Conservation (phyloP, 495 filamentous ascomycete genomes). For the Astrocystis sublimbata region DNA sequence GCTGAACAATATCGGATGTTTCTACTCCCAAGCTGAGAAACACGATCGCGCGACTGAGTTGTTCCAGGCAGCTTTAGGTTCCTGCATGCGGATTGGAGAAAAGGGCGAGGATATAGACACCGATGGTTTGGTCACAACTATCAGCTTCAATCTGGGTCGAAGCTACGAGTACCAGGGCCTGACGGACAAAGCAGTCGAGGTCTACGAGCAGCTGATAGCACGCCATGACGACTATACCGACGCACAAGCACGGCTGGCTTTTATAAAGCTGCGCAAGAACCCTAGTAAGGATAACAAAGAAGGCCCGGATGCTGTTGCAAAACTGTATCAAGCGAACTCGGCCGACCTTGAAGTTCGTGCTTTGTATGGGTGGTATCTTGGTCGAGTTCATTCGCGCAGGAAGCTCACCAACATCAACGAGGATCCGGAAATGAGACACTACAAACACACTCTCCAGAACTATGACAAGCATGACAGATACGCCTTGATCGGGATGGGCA, state of each 20-base stretch:
- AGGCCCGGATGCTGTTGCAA: slow-evolving; percentile 77
- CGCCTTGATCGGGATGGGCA: slow-evolving; percentile 93
- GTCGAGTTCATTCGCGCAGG: slow-evolving; percentile 72
- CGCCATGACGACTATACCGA: slow-evolving; percentile 90
- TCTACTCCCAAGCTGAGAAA: slow-evolving; percentile 85
- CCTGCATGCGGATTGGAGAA: slow-evolving; percentile 75
- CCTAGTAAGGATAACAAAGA: slow-evolving; percentile 81
- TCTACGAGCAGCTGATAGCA: slow-evolving; percentile 80
- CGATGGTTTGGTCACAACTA: slow-evolving; percentile 87
- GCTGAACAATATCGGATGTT: slow-evolving; percentile 95
- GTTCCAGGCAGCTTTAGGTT: slow-evolving; percentile 83
- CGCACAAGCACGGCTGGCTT: slow-evolving; percentile 81
- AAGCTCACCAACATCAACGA: slow-evolving; percentile 76
- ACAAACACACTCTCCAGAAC: slow-evolving; percentile 92
- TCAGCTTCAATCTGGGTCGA: slow-evolving; percentile 95
- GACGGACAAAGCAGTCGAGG: slow-evolving; percentile 77
- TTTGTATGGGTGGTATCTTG: slow-evolving; percentile 92
- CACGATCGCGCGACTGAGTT: slow-evolving; percentile 76
- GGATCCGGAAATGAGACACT: slow-evolving; percentile 87
- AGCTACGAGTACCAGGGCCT: slow-evolving; percentile 85
- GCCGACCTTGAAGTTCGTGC: slow-evolving; percentile 87
- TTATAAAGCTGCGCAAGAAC: slow-evolving; percentile 81
- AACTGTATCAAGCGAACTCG: slow-evolving; percentile 76
- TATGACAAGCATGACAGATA: slow-evolving; percentile 97
- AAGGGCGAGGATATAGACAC: slow-evolving; percentile 70